Base-by-base conservation (phyloP, 1,284 basidiomycete genomes). In the Meira nashicola region DNA sequence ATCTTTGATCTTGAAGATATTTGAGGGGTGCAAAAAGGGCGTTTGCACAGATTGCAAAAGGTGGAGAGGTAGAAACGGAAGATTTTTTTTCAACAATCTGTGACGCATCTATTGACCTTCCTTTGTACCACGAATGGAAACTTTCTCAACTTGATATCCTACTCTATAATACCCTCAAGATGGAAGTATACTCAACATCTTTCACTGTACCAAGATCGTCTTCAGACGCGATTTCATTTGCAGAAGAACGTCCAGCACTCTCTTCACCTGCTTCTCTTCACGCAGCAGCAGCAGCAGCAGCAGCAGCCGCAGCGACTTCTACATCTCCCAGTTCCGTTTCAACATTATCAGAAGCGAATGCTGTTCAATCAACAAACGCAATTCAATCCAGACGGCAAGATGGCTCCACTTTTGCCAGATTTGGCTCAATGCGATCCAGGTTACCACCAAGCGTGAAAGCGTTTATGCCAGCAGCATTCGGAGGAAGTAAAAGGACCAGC, bases 401-500 rank as follows among this genome's bases (percentile, higher is more conserved):
- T 9, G 65, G 65, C 39, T 63, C 68, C 6, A 63, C 61, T 43
- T 15, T 15, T 43, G 60, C 67, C 19, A 66, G 71, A 38, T 58
- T 74, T 55, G 65, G 66, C 37, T 72, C 69, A 43, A 73, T 74
- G 71, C 69, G 73, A 28, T 74, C 73, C 1, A 63, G 73, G 11
- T 67, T 74, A 46, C 71, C 72, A 38, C 72, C 72, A 17, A 70
- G 65, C 64, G 71, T 73, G 58, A 73, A 73, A 55, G 69, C 71
- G 1, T 74, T 74, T 58, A 74, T 73, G 68, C 71, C 71, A 19
- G 66, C 64, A 21, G 72, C 72, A 25, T 73, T 74, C 39, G 69
- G 71, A 25, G 69, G 67, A 33, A 53, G 44, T 50, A 74, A 74
- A 62, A 61, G 71, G 38, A 63, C 72, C 54, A 73, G 58, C 43